A percentile compares a stretch with the other conserved stretches of the same genome.
These are phyloP conservation scores for Cladosporium velox DNA, from an alignment of 2,329 filamentous ascomycete genomes.

Conservation along the genomic window DNA sequence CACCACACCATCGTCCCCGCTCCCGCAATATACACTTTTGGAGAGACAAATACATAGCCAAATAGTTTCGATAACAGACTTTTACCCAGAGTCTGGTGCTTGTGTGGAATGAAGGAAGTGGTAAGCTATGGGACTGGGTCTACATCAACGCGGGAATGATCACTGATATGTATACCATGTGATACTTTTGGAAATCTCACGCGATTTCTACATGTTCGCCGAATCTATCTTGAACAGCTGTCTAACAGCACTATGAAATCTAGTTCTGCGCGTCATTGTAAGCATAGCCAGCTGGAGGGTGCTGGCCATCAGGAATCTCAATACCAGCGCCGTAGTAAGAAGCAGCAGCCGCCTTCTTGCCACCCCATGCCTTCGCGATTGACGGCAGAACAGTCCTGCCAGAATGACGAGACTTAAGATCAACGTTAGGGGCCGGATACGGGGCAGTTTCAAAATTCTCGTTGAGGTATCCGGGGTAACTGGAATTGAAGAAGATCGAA, in stretches of 20 bases:
- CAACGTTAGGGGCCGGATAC: slow-evolving; percentile 36
- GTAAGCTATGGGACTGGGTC: background rate
- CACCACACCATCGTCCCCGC: slow-evolving; percentile 10
- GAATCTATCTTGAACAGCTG: background rate
- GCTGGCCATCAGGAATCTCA: slow-evolving; percentile 38
- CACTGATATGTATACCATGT: background rate
- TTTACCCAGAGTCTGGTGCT: background rate
- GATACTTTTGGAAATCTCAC: background rate
- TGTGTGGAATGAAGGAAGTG: background rate
- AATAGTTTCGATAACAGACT: background rate
- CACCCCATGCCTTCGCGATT: slow-evolving; percentile 31
- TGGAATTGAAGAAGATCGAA: slow-evolving; percentile 37
- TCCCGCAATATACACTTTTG: slow-evolving; percentile 1
- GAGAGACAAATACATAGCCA: background rate
- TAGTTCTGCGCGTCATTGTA: slow-evolving; percentile 19
- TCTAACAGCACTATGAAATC: background rate
- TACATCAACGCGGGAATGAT: background rate
- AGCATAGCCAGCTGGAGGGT: slow-evolving; percentile 23
- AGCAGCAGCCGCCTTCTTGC: slow-evolving; percentile 1
- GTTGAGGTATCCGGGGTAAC: slow-evolving; percentile 40
- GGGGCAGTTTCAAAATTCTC: slow-evolving; percentile 26
- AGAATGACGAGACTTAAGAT: slow-evolving; percentile 31
- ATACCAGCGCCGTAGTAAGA: slow-evolving; percentile 37
- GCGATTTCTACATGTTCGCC: background rate
- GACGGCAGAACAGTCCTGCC: slow-evolving; percentile 35